Percentiles rank a stretch among this genome's conserved stretches.
phyloP scores from a whole-genome alignment of 148 eudicot genomes.

The Rhododendron kiyosumense region DNA sequence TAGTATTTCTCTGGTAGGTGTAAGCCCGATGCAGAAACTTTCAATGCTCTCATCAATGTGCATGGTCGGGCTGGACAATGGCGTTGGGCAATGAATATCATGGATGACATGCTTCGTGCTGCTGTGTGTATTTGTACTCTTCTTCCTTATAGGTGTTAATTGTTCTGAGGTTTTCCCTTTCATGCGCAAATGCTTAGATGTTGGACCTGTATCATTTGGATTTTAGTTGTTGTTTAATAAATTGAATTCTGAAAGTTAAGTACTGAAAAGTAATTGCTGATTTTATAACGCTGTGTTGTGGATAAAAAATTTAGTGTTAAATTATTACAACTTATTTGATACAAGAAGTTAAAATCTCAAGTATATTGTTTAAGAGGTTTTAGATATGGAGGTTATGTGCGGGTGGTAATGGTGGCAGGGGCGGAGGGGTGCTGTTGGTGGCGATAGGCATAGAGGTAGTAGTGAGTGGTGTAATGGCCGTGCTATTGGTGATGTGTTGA shows the following conservation, averaged over 20 bases:
- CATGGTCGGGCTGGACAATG: conserved; percentile 97
- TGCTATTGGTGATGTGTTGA: neutral
- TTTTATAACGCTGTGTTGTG: neutral
- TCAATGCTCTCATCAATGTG: conserved; percentile 81
- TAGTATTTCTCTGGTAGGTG: conserved; percentile 40
- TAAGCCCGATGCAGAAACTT: conserved; percentile 91
- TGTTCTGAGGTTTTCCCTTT: conserved; percentile 24
- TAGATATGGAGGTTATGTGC: neutral
- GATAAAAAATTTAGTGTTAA: neutral
- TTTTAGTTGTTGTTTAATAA: too few relatives aligned
- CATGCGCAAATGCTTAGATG: neutral
- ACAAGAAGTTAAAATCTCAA: neutral
- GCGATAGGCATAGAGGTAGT: neutral
- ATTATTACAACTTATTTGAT: neutral
- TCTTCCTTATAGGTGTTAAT: conserved; percentile 32
- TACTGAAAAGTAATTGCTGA: too few relatives aligned
- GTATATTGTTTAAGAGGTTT: neutral
- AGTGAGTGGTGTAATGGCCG: neutral
- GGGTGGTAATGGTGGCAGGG: neutral
- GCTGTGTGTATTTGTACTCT: conserved; percentile 69
- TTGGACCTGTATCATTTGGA: too few relatives aligned
- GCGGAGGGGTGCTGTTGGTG: neutral
- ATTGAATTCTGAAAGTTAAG: too few relatives aligned
- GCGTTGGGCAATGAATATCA: conserved; percentile 94
- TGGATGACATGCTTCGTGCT: conserved; percentile 98